Conservation (phyloP, 2,329 filamentous ascomycete genomes). For the Pleochaeta shiraiana region DNA sequence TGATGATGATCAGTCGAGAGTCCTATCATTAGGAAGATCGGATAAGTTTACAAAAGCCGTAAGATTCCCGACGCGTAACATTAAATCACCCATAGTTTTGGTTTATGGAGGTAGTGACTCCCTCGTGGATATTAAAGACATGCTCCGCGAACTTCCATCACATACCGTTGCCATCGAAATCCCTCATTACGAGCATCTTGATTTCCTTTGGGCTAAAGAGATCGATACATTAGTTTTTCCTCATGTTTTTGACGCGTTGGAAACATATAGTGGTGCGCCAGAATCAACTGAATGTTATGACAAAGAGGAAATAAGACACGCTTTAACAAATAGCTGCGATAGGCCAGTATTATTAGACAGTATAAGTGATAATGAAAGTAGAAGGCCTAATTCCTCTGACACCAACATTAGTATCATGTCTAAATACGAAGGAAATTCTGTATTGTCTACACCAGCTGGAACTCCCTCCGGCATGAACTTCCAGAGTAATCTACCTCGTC, state of each 20-base stretch:
- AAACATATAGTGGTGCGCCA: slow-evolving; percentile 37
- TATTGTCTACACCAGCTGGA: background rate
- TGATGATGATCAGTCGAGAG: slow-evolving; percentile 72
- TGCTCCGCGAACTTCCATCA: slow-evolving; percentile 69
- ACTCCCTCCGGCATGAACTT: background rate
- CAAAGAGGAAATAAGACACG: background rate
- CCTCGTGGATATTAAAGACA: slow-evolving; percentile 77
- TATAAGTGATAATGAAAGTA: background rate
- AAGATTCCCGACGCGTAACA: slow-evolving; percentile 90
- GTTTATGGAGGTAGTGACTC: slow-evolving; percentile 90
- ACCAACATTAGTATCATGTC: background rate
- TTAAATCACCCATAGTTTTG: slow-evolving; percentile 83
- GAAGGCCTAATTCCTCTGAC: background rate
- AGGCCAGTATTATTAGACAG: background rate
- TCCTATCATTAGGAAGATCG: slow-evolving; percentile 45
- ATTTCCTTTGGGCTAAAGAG: slow-evolving; percentile 86
- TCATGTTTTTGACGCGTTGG: slow-evolving; percentile 67
- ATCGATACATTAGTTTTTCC: slow-evolving; percentile 70
- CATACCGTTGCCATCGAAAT: slow-evolving; percentile 76
- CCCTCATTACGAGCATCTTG: slow-evolving; percentile 85
- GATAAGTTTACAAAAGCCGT: slow-evolving; percentile 83
- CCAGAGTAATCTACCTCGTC: background rate
- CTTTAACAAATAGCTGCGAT: background rate
- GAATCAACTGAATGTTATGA: background rate
- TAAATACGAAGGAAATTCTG: background rate